Evolutionary conservation across 2,329 filamentous ascomycete genomes (phyloP).

Genomic region (Samsoniella hepiali): DNA sequence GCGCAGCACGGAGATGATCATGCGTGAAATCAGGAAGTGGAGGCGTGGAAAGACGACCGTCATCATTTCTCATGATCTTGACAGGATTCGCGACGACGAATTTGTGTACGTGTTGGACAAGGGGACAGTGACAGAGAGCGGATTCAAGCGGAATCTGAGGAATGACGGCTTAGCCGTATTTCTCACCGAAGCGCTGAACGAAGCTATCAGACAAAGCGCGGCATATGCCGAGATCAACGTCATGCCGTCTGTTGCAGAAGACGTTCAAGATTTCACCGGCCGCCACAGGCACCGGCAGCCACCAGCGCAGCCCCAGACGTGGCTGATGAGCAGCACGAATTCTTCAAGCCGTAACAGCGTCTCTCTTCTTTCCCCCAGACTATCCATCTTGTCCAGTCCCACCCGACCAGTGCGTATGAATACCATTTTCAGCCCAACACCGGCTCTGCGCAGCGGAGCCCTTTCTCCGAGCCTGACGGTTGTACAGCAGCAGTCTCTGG

Average conservation of each 20-base stretch:
- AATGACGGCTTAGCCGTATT: not conserved
- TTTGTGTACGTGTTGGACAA: conserved; percentile 77
- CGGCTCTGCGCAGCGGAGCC: not conserved
- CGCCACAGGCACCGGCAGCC: not conserved
- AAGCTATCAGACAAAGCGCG: not conserved
- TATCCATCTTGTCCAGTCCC: conserved; percentile 1
- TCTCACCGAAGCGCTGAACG: not conserved
- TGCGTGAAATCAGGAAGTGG: conserved; percentile 76
- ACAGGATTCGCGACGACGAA: conserved; percentile 68
- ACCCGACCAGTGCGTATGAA: not conserved
- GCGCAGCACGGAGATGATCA: conserved; percentile 62
- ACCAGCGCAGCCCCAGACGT: not conserved
- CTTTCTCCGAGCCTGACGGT: not conserved
- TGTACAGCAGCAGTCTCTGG: not conserved
- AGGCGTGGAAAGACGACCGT: conserved; percentile 80
- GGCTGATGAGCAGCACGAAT: not conserved
- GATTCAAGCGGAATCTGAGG: conserved; percentile 54
- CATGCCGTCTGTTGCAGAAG: not conserved
- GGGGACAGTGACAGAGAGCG: conserved; percentile 65
- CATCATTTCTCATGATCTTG: conserved; percentile 86
- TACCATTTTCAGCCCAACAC: not conserved
- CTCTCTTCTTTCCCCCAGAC: not conserved
- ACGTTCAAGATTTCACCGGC: not conserved
- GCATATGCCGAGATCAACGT: conserved; percentile 6
- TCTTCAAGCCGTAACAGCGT: not conserved